These are phyloP conservation scores for Xerocomus potaroensis DNA, from an alignment of 768 basidiomycete species.

Conservation along the genomic window DNA sequence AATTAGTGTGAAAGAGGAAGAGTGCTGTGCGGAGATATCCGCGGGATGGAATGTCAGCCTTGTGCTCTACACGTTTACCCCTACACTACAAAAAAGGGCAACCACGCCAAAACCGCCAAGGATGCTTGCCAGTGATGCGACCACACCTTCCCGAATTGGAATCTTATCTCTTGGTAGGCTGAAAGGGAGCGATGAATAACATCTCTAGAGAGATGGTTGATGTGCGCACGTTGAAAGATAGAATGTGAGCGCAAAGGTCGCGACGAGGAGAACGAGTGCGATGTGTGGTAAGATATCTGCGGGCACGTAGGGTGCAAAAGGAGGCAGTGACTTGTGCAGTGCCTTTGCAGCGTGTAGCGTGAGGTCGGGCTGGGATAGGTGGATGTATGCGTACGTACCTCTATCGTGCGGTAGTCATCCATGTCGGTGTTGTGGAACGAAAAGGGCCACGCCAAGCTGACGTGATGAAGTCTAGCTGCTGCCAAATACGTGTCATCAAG, in stretches of 20 bases:
- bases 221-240: slow-evolving; percentile 93
- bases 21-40: background rate
- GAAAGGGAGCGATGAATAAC: too few relatives aligned
- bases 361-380: background rate
- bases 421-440: slow-evolving; percentile 30
- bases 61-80: slow-evolving; percentile 28
- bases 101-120: slow-evolving; percentile 89
- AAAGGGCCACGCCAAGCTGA: slow-evolving; percentile 32
- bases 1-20: slow-evolving; percentile 40
- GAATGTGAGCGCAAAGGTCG: slow-evolving; percentile 83
- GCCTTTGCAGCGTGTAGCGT: slow-evolving; percentile 36
- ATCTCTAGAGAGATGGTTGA: too few relatives aligned
- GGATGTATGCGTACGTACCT: slow-evolving; percentile 39
- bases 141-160: slow-evolving; percentile 60
- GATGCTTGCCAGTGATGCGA: slow-evolving; percentile 69
- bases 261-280: slow-evolving; percentile 65
- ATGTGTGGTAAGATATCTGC: slow-evolving; percentile 65
- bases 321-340: slow-evolving; percentile 59
- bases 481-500: slow-evolving; percentile 65
- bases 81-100: slow-evolving; percentile 58
- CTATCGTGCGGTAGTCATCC: slow-evolving; percentile 50
- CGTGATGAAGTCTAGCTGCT: slow-evolving; percentile 35
- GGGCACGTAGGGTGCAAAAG: slow-evolving; percentile 71
- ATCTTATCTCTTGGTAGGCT: slow-evolving; percentile 76
- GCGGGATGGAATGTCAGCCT: slow-evolving; percentile 5